These are phyloP conservation scores for Xylaria polymorpha DNA, from an alignment of 2,329 filamentous ascomycete genomes.

Conservation along the genomic window DNA sequence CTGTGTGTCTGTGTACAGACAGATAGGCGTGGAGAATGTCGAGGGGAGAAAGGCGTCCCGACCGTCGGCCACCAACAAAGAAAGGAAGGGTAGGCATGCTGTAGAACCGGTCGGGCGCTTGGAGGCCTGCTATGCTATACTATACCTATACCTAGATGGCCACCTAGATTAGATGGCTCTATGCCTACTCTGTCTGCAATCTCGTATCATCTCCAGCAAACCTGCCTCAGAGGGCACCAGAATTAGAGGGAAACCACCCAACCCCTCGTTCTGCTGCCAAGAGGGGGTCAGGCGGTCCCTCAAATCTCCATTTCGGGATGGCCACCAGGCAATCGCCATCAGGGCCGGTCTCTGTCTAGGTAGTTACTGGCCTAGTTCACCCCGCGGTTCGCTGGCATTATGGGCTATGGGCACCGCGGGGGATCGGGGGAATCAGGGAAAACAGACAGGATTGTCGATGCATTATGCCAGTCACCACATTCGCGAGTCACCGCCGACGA, in stretches of 20 bases:
- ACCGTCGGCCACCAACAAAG: slow-evolving; percentile 21
- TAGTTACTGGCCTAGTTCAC: slow-evolving; percentile 17
- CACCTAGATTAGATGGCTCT: slow-evolving; percentile 12
- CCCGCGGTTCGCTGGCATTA: slow-evolving; percentile 17
- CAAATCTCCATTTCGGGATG: slow-evolving; percentile 34
- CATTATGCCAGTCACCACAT: slow-evolving; percentile 27
- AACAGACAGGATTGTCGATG: slow-evolving; percentile 24
- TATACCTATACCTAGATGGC: neutral
- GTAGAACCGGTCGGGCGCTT: slow-evolving; percentile 9
- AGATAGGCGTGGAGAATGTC: slow-evolving; percentile 6
- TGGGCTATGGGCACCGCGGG: slow-evolving; percentile 6
- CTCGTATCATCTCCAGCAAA: slow-evolving; percentile 27
- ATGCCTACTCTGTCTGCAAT: slow-evolving; percentile 28
- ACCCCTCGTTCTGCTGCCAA: slow-evolving; percentile 39
- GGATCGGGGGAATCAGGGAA: slow-evolving; percentile 14
- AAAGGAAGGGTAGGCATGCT: slow-evolving; percentile 1
- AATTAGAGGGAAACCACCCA: slow-evolving; percentile 19
- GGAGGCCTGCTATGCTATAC: slow-evolving; percentile 1
- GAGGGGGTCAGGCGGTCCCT: slow-evolving; percentile 36
- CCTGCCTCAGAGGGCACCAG: slow-evolving; percentile 6
- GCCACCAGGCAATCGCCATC: slow-evolving; percentile 23
- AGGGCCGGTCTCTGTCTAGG: slow-evolving; percentile 3
- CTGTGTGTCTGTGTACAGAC: neutral
- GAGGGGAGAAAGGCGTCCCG: slow-evolving; percentile 21
- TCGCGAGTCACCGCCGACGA: slow-evolving; percentile 8